Conservation (phyloP, 1,284 basidiomycete genomes). For the Puccinia horiana region DNA sequence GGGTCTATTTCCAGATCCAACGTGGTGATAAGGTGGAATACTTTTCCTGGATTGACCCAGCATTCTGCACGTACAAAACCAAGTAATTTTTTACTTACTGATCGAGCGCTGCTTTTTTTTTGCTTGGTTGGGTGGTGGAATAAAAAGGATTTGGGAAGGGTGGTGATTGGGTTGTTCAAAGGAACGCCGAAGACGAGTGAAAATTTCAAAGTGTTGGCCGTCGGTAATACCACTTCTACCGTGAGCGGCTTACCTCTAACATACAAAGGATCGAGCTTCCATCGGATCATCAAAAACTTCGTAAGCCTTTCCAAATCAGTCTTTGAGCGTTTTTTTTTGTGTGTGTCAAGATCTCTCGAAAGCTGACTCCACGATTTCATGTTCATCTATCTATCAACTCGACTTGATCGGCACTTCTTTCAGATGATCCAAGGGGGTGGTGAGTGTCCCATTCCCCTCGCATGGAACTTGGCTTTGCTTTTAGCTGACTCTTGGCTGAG, state of each 20-base stretch:
- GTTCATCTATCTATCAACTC: background rate
- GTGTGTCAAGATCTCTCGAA: background rate
- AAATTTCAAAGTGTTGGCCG: constrained; percentile 34
- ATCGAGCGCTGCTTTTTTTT: background rate
- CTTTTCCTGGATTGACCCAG: too few species aligned
- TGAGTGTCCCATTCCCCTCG: background rate
- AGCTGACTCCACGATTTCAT: too few species aligned
- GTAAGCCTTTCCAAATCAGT: constrained; percentile 35
- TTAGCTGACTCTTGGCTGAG: constrained; percentile 1
- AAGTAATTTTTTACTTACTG: background rate
- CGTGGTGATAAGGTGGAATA: constrained; percentile 33
- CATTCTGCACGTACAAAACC: too few species aligned
- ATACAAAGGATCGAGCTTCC: constrained; percentile 46
- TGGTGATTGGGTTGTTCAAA: constrained; percentile 45
- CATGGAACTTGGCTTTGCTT: background rate
- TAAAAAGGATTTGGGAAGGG: constrained; percentile 34
- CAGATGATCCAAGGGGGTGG: constrained; percentile 49
- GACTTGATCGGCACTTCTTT: background rate
- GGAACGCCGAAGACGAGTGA: constrained; percentile 45
- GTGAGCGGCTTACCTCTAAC: constrained; percentile 11
- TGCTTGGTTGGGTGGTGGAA: background rate
- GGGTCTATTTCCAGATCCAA: constrained; percentile 39
- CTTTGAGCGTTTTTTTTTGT: background rate
- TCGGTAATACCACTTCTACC: constrained; percentile 15
- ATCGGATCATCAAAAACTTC: constrained; percentile 47